Evolutionary conservation across 345 rosid genomes (phyloP), one percentile per base, ranked within the genome.

Genomic region (Populus tremula): DNA sequence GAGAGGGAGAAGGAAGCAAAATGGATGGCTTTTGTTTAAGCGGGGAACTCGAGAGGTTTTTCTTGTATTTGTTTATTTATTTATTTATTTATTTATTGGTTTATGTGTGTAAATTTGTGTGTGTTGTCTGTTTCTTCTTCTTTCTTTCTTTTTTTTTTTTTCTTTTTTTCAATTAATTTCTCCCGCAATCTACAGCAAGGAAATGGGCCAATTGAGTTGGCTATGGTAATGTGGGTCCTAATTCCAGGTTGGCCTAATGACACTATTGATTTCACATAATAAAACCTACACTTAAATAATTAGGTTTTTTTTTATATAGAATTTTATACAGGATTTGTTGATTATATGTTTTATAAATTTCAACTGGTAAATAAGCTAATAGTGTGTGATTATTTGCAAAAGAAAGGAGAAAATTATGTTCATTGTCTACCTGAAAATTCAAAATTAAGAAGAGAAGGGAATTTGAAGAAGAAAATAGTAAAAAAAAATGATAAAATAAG

Each of bases 221-320:
- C 23, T 59, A 3, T 36, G 23, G 66, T 11, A 18, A 13, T 4
- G 33, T 5, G 53, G 66, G 68, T 25, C 76, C 76, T 38, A 59
- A 33, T 56, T 38, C 76, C 76, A 73, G 67, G 36, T 61, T 61
- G 76, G 76, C 68, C 66, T 41, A 61, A 38, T 59, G 67, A 73
- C 47, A 36, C 5, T 5, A 6, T 1, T 7, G 43, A 69, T 33
- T 33, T 33, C 36, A 33, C 36, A 4, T 33, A 5, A 33, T 39
- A 43, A 13, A 39, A 2, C 20, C 4, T 23, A 12, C 17, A 13
- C 45, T 23, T 13, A 69, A 7, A 43, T 1, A 41, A 3, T 67
- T 18, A n/a, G 1, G 12, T 3, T 5, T 21, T 49, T 49, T 49
- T 17, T 49, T 50, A 17, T 33, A 33, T 33, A 33, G 36, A 33